Evolutionary conservation across 805 yeast species (phyloP), one percentile per base, ranked within the genome.

Genomic region (Monosporozyma aerobia): DNA sequence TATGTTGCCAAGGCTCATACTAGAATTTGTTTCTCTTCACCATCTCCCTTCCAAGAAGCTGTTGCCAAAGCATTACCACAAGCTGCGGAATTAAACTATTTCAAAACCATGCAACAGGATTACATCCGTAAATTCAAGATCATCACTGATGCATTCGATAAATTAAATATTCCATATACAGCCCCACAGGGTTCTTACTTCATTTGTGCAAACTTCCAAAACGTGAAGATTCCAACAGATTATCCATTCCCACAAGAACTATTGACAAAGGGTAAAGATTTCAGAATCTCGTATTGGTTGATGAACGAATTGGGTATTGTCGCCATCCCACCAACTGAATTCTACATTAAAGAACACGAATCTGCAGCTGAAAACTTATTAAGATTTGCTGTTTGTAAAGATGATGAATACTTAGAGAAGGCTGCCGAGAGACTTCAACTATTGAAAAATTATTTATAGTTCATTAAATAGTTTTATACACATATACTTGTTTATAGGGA

Each of bases 301-400:
- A 89, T 90, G 63, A 83, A 81, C 65, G 96, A 90, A 65, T 68
- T 92, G 53, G 99, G 99, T 10, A 95, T 94, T 43, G 98, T 94
- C 22, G 85, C 96, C 3, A 94, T 94, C 57, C 99, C 99, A 10
- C 98, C 98, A 30, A 85, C 96, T n/a, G 98, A 92, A 69, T 94
- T 94, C 64, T 81, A 87, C 62, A 77, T 82, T 45, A 78, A 81
- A 9, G 82, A 79, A 54, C 82, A 85, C 58, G 90, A 86, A 33
- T 74, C 79, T 52, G 81, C 83, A 16, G 90, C 92, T 52, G 96
- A 90, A 65, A 83, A 87, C 60, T 80, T 89, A 65, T 73, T 94
- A 56, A 82, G 99, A 64, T 90, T 94, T 68, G 98, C 99, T 14
- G 95, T 94, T 19, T 94, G 99, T 76, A 94, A 94, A 72, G 96